These are phyloP conservation scores for Monosporozyma aquatica DNA, from an alignment of 805 yeast genomes.

Conservation along the genomic window DNA sequence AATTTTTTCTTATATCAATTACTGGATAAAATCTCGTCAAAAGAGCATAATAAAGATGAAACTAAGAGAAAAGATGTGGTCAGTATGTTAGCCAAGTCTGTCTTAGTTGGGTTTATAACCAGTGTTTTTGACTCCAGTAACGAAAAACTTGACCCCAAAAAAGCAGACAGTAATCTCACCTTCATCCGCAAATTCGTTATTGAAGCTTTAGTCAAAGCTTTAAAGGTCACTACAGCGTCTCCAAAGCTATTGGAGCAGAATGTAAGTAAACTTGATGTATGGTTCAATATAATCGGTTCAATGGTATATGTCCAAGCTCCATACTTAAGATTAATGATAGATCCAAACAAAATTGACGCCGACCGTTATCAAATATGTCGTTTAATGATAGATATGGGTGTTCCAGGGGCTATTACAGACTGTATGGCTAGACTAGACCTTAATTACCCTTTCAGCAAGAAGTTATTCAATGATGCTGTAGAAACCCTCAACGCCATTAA, in stretches of 20 bases:
- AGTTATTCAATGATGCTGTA: slow-evolving; percentile 49
- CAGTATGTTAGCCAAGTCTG: slow-evolving; percentile 52
- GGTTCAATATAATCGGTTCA: slow-evolving; percentile 25
- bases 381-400: slow-evolving; percentile 57
- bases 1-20: slow-evolving; percentile 72
- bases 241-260: slow-evolving; percentile 20
- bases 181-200: slow-evolving; percentile 66
- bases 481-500: slow-evolving; percentile 52
- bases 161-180: slow-evolving; percentile 58
- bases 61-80: slow-evolving; percentile 45
- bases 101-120: slow-evolving; percentile 54
- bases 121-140: slow-evolving; percentile 41
- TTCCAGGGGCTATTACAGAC: slow-evolving; percentile 48
- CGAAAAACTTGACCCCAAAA: slow-evolving; percentile 36
- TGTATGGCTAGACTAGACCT: slow-evolving; percentile 61
- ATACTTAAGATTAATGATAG: slow-evolving; percentile 35
- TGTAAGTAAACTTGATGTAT: slow-evolving; percentile 23
- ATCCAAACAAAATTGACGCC: slow-evolving; percentile 39
- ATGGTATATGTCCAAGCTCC: slow-evolving; percentile 27
- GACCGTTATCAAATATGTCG: slow-evolving; percentile 60
- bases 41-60: slow-evolving; percentile 27
- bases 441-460: slow-evolving; percentile 58
- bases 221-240: slow-evolving; percentile 40
- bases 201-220: slow-evolving; percentile 54
- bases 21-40: slow-evolving; percentile 43